Evolutionary conservation across 768 basidiomycete species (phyloP).

Genomic region (Thelephora ganbajun): DNA sequence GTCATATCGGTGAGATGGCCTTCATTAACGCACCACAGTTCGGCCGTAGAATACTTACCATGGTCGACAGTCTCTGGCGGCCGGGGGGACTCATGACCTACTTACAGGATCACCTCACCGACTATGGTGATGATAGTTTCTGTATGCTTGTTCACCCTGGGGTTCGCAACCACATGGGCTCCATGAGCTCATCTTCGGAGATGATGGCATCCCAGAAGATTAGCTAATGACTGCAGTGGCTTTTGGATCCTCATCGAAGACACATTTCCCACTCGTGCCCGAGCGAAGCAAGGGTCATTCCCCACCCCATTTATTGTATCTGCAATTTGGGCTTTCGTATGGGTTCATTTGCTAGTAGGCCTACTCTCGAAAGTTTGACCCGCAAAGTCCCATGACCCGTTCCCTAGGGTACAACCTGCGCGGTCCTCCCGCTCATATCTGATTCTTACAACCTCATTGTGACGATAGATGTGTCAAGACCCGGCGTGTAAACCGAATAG

Average conservation of each 20-base stretch:
- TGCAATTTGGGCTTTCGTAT: conserved; percentile 43
- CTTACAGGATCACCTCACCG: background rate
- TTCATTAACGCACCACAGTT: conserved; percentile 23
- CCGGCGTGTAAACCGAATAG: too few species aligned
- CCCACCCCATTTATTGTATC: conserved; percentile 62
- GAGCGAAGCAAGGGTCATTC: conserved; percentile 63
- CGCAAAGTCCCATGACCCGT: too few species aligned
- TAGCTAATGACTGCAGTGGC: conserved; percentile 21
- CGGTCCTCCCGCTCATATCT: too few species aligned
- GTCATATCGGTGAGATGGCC: background rate
- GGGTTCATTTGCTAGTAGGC: conserved; percentile 47
- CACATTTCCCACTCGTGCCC: conserved; percentile 59
- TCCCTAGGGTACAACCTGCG: too few species aligned
- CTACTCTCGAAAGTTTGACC: too few species aligned
- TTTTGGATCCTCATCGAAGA: conserved; percentile 71
- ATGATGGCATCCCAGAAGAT: background rate
- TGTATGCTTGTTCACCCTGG: conserved; percentile 59
- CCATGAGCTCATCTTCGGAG: conserved; percentile 23
- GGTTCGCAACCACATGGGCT: conserved; percentile 60
- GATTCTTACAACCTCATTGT: too few species aligned
- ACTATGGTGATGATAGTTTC: conserved; percentile 27
- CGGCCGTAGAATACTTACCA: conserved; percentile 50
- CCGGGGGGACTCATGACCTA: too few species aligned
- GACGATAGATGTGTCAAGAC: too few species aligned
- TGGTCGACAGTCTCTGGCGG: conserved; percentile 61